Conservation (phyloP, 768 basidiomycete genomes). For the Boletus reticulatus region DNA sequence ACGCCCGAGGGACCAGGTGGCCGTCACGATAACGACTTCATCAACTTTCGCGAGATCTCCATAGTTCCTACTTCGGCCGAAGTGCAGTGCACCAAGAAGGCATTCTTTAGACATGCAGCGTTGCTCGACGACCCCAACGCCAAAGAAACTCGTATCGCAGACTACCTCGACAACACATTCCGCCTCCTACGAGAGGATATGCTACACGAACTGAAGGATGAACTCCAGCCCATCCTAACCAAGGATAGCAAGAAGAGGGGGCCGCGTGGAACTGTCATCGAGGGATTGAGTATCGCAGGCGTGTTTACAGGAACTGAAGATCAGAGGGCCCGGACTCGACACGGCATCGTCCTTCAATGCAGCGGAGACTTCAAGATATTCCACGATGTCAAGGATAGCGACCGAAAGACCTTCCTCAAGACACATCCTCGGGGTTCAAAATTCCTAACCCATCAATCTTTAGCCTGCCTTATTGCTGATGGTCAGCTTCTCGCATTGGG, state of each 20-base stretch:
- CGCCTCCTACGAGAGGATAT: slow-evolving; percentile 64
- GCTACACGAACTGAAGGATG: slow-evolving; percentile 56
- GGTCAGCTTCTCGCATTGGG: slow-evolving; percentile 51
- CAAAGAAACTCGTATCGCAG: slow-evolving; percentile 36
- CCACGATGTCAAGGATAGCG: slow-evolving; percentile 30
- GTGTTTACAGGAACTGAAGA: slow-evolving; percentile 33
- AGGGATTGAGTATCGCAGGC: slow-evolving; percentile 36
- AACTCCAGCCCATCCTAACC: slow-evolving; percentile 41
- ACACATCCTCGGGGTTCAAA: slow-evolving; percentile 35
- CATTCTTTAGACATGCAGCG: slow-evolving; percentile 49
- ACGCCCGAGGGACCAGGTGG: slow-evolving; percentile 48
- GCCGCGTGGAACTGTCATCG: slow-evolving; percentile 37
- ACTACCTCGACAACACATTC: slow-evolving; percentile 66
- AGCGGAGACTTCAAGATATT: slow-evolving; percentile 37
- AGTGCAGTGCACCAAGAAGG: slow-evolving; percentile 38
- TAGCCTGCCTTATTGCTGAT: slow-evolving; percentile 51
- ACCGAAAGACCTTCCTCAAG: slow-evolving; percentile 38
- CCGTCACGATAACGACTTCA: slow-evolving; percentile 68
- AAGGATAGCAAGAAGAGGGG: slow-evolving; percentile 36
- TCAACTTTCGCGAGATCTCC: slow-evolving; percentile 57
- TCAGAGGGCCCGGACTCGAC: slow-evolving; percentile 33
- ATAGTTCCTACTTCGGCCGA: slow-evolving; percentile 66
- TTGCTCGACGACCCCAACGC: slow-evolving; percentile 43
- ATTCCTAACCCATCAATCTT: slow-evolving; percentile 51
- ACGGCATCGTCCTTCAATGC: slow-evolving; percentile 42